Evolutionary conservation across 495 filamentous ascomycete genomes (phyloP), one percentile per base, ranked within the genome.

Genomic region (Penicillium parvum): DNA sequence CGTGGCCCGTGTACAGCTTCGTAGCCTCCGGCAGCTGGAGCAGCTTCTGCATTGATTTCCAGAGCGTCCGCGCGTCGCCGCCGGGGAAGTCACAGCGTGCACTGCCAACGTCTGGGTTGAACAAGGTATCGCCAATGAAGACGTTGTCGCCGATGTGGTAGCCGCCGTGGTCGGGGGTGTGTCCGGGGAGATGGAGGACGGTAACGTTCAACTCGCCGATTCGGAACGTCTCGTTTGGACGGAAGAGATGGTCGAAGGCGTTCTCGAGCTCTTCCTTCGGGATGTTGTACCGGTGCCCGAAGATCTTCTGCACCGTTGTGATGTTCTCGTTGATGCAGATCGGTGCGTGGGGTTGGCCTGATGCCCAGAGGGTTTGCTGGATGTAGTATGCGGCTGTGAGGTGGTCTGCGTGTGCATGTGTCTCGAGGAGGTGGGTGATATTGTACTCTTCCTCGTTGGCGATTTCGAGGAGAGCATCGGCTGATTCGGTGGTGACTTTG

Each of bases 401-500:
- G 48, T 80, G 77, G 57, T 79, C 76, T 14, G 73, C 77, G 53
- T 81, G 75, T 19, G 64, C 65, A 49, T 81, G 76, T 0, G 76
- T 81, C 55, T 82, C 76, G 8, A 82, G 61, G 16, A 79, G 58
- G 7, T 42, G 36, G 3, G 41, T 51, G 36, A 79, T 51, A 3
- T 14, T 64, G 57, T 75, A 78, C 5, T 58, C 60, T 0, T 75
- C 36, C 14, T 62, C 43, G 0, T 39, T 22, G 19, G 71, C 49
- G 8, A 71, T 26, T 0, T 52, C 23, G 4, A 81, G 54, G 0
- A 79, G 41, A 0, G 25, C 32, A 39, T 78, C 74, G 19, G 76
- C 74, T 2, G 70, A 58, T 2, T 49, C n/a, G 6, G 74, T 74
- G 12, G 49, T 63, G 46, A 78, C 59, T 26, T 33, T 25, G 29